Evolutionary conservation across 371 early-diverging fungal genomes (phyloP).

Genomic region (Paraphysoderma sedebokerense): DNA sequence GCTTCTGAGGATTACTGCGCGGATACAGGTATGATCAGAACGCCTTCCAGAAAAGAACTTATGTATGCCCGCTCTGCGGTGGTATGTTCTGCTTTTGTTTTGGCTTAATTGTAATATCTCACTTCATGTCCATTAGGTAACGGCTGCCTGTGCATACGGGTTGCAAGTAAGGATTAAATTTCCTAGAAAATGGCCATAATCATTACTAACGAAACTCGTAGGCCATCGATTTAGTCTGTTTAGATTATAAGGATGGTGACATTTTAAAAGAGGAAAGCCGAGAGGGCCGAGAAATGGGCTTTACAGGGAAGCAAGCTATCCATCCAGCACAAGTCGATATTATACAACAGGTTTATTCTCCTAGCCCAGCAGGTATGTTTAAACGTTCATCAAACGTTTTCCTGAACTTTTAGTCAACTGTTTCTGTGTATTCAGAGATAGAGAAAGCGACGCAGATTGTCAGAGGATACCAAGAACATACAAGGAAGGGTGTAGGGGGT

Average conservation of each 20-base stretch:
- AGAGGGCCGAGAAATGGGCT: slow-evolving; percentile 79
- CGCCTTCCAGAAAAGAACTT: slow-evolving; percentile 50
- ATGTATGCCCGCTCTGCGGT: slow-evolving; percentile 59
- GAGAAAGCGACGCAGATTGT: slow-evolving; percentile 41
- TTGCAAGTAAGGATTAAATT: slow-evolving; percentile 82
- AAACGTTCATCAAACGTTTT: background rate
- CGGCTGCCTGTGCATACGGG: slow-evolving; percentile 63
- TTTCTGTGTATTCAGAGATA: slow-evolving; percentile 6
- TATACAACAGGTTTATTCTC: slow-evolving; percentile 60
- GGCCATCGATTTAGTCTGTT: slow-evolving; percentile 38
- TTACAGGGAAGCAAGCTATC: slow-evolving; percentile 87
- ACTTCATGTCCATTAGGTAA: too few relatives aligned
- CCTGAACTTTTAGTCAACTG: too few relatives aligned
- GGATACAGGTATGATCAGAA: slow-evolving; percentile 56
- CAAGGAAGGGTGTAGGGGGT: slow-evolving; percentile 55
- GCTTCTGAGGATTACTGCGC: slow-evolving; percentile 92
- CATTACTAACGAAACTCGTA: background rate
- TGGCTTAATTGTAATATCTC: too few relatives aligned
- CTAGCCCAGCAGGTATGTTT: slow-evolving; percentile 38
- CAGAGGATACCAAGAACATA: slow-evolving; percentile 42
- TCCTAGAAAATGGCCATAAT: slow-evolving; percentile 16
- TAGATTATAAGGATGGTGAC: slow-evolving; percentile 51
- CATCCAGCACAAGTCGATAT: slow-evolving; percentile 74
- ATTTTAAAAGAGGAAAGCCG: slow-evolving; percentile 56
- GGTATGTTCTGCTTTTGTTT: too few relatives aligned